Conservation (phyloP, 495 filamentous ascomycete genomes). For the Penicillium mononematosum region DNA sequence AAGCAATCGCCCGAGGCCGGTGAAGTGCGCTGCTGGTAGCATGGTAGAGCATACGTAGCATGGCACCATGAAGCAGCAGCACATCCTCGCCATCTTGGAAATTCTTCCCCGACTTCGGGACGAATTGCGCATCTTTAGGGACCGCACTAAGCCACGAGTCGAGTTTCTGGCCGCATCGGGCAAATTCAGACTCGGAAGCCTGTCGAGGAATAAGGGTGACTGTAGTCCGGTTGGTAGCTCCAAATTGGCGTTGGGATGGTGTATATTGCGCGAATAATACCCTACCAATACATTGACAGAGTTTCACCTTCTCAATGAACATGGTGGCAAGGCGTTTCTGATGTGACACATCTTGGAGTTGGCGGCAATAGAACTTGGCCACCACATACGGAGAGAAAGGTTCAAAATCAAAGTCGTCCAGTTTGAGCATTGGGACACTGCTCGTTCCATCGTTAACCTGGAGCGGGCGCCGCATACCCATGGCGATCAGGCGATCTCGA, state of each 20-base stretch:
- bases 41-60: conserved; percentile 84
- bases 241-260: conserved; percentile 58
- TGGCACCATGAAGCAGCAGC: conserved; percentile 68
- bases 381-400: conserved; percentile 51
- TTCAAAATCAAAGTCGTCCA: conserved; percentile 76
- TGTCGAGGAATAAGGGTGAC: conserved; percentile 81
- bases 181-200: conserved; percentile 65
- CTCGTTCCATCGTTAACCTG: conserved; percentile 84
- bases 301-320: conserved; percentile 84
- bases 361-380: conserved; percentile 38
- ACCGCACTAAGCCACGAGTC: conserved; percentile 66
- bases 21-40: conserved; percentile 83
- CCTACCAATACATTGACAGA: conserved; percentile 77
- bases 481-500: conserved; percentile 81
- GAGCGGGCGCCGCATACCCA: conserved; percentile 81
- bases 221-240: conserved; percentile 67
- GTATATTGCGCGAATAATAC: conserved; percentile 83
- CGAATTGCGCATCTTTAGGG: conserved; percentile 53
- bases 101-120: conserved; percentile 33
- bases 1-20: conserved; percentile 68
- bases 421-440: conserved; percentile 76
- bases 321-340: conserved; percentile 74
- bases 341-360: conserved; percentile 42
- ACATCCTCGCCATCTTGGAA: conserved; percentile 49
- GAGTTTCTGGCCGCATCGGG: conserved; percentile 67